phyloP scores from a whole-genome alignment of 2,329 filamentous ascomycete species.

The Penicillium sp. region DNA sequence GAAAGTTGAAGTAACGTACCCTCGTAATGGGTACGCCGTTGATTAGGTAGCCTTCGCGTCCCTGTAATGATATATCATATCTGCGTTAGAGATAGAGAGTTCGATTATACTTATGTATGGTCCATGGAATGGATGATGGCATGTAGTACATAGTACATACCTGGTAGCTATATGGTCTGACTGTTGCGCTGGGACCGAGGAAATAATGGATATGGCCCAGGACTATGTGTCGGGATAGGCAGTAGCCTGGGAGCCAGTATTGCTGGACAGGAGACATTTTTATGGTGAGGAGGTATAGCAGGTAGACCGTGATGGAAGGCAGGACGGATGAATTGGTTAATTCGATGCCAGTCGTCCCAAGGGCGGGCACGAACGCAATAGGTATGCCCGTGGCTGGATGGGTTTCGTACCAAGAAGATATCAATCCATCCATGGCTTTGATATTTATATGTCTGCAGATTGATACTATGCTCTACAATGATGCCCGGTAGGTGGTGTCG shows the following conservation, averaged over 20 bases:
- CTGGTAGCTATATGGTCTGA: constrained; percentile 48
- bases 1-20: too few relatives aligned
- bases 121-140: too few relatives aligned
- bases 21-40: constrained; percentile 46
- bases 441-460: constrained; percentile 12
- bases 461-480: not conserved
- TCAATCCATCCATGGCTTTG: too few relatives aligned
- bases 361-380: too few relatives aligned
- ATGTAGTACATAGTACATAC: too few relatives aligned
- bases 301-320: constrained; percentile 1
- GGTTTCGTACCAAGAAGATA: too few relatives aligned
- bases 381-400: constrained; percentile 10
- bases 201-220: constrained; percentile 49
- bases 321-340: constrained; percentile 1
- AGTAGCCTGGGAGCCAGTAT: constrained; percentile 50
- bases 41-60: constrained; percentile 49
- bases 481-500: too few relatives aligned
- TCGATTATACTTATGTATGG: too few relatives aligned
- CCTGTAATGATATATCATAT: constrained; percentile 32
- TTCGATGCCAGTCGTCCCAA: constrained; percentile 6
- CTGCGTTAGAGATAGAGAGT: constrained; percentile 26
- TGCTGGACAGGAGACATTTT: constrained; percentile 41
- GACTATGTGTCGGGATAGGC: constrained; percentile 49
- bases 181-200: constrained; percentile 46
- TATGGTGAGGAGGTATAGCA: not conserved